Percentiles rank a stretch among this genome's conserved stretches.
Evolutionary conservation across 495 filamentous ascomycete species (phyloP).

Genomic region (Penicillium malachiteum): DNA sequence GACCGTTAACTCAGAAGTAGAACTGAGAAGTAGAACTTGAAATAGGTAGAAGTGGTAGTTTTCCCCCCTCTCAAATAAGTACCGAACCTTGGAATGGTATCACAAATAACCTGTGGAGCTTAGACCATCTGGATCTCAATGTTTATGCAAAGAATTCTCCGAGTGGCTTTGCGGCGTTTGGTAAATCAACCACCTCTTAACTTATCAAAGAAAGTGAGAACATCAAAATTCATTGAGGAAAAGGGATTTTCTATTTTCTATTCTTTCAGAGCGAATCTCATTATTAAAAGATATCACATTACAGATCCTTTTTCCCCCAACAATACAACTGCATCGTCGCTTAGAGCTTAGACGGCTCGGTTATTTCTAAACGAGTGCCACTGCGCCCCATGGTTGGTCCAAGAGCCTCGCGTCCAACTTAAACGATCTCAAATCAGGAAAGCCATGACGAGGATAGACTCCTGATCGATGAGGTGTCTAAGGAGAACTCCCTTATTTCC

Average conservation of each 20-base stretch:
- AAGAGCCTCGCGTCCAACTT: constrained; percentile 1
- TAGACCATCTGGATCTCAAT: constrained; percentile 1
- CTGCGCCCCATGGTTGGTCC: constrained; percentile 10
- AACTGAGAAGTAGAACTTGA: not conserved
- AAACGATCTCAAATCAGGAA: constrained; percentile 9
- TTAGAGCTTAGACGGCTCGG: constrained; percentile 16
- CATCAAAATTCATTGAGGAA: too few relatives aligned
- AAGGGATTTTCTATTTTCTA: too few relatives aligned
- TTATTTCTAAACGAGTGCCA: constrained; percentile 15
- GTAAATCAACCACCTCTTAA: not conserved
- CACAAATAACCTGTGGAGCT: not conserved
- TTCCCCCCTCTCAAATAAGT: not conserved
- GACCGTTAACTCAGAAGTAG: not conserved
- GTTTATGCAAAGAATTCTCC: not conserved
- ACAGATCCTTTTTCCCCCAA: not conserved
- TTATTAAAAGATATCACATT: not conserved
- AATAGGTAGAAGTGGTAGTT: not conserved
- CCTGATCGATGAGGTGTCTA: not conserved
- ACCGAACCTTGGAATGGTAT: not conserved
- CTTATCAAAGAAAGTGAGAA: not conserved
- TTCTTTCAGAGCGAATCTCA: too few relatives aligned
- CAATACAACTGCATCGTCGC: constrained; percentile 4
- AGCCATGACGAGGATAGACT: constrained; percentile 5
- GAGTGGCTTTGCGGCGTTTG: not conserved
- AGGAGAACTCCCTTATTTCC: not conserved